Evolutionary conservation across 495 filamentous ascomycete species (phyloP), one percentile per base, ranked within the genome.

Genomic region (Thermochaetoides thermophila): DNA sequence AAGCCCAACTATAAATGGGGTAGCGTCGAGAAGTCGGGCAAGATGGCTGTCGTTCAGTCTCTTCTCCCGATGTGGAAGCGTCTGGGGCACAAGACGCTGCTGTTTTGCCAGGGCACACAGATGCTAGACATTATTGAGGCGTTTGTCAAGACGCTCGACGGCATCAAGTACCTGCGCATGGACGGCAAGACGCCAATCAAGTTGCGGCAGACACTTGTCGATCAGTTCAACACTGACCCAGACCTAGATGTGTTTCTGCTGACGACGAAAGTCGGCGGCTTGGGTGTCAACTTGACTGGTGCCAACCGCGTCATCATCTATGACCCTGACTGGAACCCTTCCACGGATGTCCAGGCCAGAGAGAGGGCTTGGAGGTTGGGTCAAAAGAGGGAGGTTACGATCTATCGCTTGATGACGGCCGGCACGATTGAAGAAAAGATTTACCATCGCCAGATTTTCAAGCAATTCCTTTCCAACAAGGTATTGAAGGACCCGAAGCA

Each of bases 341-440:
- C 83, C 2, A 94, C 82, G 1, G 85, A 95, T 46, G 61, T 87
- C 17, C 87, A 97, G 50, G 89, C 89, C 4, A 75, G 87, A n/a
- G 89, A 97, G 57, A 72, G 89, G 35, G 87, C 89, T 15, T 96
- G 89, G 89, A 72, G 89, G 25, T 65, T 97, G 8, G 89, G 89
- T 3, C 89, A 97, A 57, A 95, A 86, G 49, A 75, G 77, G 29
- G 81, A 92, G 28, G 89, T 97, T 13, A 85, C 78, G 0, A 85
- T 97, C 19, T 97, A 89, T 53, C 79, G 89, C 16, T 64, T 97
- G 24, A 85, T 97, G 80, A 89, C 83, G n/a, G 82, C 84, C 2
- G 86, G 87, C 11, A 95, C 89, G 0, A 96, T 97, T 20, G 89
- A 97, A 48, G 89, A 97, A 56, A 96, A 96, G 64, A 95, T 97